Evolutionary conservation across 345 rosid species (phyloP).

Genomic region (Iberis pinnata): DNA sequence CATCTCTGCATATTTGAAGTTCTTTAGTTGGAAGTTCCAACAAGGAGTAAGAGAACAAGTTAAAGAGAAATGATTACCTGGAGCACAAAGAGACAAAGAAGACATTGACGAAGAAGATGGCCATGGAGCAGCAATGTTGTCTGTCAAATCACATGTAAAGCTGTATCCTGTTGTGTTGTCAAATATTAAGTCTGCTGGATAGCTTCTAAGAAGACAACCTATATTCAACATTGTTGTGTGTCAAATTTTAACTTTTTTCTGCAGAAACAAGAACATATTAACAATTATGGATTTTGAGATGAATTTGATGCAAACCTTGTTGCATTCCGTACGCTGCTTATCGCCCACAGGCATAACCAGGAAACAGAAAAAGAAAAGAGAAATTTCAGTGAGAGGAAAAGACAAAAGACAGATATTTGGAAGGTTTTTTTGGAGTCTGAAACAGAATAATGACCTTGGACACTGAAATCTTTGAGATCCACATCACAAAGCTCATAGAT

Average conservation of each 20-base stretch:
- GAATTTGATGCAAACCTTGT: constrained; percentile 46
- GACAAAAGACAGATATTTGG: background rate
- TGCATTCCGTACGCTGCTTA: constrained; percentile 67
- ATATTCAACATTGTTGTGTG: constrained; percentile 20
- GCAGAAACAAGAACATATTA: constrained; percentile 11
- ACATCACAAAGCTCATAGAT: constrained; percentile 91
- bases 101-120: constrained; percentile 81
- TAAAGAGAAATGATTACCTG: constrained; percentile 42
- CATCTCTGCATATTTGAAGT: constrained; percentile 56
- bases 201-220: constrained; percentile 92
- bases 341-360: constrained; percentile 17
- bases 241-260: background rate
- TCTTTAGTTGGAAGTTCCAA: background rate
- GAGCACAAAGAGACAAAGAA: constrained; percentile 86
- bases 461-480: constrained; percentile 90
- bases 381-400: constrained; percentile 25
- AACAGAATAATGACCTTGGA: constrained; percentile 54
- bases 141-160: constrained; percentile 91
- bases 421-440: background rate
- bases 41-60: background rate
- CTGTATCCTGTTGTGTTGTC: constrained; percentile 86
- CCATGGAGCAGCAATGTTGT: constrained; percentile 97
- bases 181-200: constrained; percentile 65
- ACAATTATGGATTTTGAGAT: constrained; percentile 10
- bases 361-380: constrained; percentile 24